Evolutionary conservation across 495 filamentous ascomycete species (phyloP), one percentile per base, ranked within the genome.

Genomic region (Usnea hakonensis): DNA sequence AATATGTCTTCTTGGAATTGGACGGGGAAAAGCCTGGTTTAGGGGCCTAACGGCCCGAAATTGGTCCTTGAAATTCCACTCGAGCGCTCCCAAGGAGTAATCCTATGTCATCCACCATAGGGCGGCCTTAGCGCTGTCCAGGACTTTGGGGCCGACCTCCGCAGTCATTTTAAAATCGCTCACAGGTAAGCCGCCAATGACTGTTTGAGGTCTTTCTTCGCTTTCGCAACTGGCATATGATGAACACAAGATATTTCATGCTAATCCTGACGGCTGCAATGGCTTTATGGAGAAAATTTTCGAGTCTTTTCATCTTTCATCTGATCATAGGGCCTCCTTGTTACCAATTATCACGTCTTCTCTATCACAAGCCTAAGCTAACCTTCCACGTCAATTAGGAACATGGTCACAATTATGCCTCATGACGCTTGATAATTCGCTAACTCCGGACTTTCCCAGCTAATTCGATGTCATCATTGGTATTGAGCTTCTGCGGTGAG

Each of bases 221-320:
- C 30, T 55, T 54, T 61, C 11, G n/a, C 52, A 23, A 63, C 23
- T 30, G 37, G 67, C 63, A 68, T 74, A 80, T 90, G 88, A 91
- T 88, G 85, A 82, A 62, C 74, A 79, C 77, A 73, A 80, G 80
- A 84, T 82, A 79, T 88, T 91, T 88, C 89, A 91, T 92, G 89
- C 89, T 92, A 92, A 91, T 79, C 76, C 90, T 85, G 89, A 95
- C 88, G 83, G 75, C 76, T 76, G 77, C 70, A 50, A 60, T 74
- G 65, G 72, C 70, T 76, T 82, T 80, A 85, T 91, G 85, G 85
- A 89, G 84, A 79, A 77, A 74, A 79, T 80, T 82, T 83, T 52
- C 28, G 76, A 74, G 81, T 79, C 87, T 94, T 95, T 95, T 95
- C 90, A 94, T 93, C 90, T 94, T 92, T 94, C 90, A 81, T 78